A percentile compares a stretch with the other conserved stretches of the same genome.
These are phyloP conservation scores for Trichomonas vaginalis DNA, from an alignment of 208 protist genomes.

Conservation along the genomic window DNA sequence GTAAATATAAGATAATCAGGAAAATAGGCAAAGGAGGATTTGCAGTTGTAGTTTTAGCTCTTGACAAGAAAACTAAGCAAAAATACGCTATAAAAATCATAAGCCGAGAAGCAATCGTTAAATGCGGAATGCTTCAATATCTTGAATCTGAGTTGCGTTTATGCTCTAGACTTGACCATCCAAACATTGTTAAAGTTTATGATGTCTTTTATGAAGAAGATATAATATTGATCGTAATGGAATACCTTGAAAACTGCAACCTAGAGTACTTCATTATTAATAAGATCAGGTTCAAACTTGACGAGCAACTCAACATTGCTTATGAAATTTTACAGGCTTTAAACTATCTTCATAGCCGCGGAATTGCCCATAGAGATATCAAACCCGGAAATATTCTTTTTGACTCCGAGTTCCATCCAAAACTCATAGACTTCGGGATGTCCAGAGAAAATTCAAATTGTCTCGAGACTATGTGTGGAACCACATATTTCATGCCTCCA, in stretches of 20 bases:
- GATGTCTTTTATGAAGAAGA: conserved; percentile 72
- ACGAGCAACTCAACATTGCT: not conserved
- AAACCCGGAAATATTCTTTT: not conserved
- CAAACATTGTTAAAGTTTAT: conserved; percentile 94
- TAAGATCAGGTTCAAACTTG: not conserved
- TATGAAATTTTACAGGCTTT: not conserved
- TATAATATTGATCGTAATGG: not conserved
- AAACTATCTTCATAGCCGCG: not conserved
- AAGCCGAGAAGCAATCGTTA: not conserved
- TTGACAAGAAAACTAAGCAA: not conserved
- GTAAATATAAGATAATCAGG: not conserved
- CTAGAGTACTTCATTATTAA: not conserved
- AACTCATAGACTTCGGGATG: not conserved
- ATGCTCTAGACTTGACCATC: conserved; percentile 51
- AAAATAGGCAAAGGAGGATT: not conserved
- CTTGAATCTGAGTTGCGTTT: not conserved
- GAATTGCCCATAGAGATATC: no score
- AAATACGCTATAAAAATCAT: not conserved
- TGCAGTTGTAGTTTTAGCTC: not conserved
- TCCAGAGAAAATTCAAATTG: not conserved
- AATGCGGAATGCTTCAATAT: not conserved
- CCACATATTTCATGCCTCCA: no score
- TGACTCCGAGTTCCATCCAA: not conserved
- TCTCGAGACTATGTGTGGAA: not conserved
- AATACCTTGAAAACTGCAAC: not conserved